Evolutionary conservation across 163 green algal species (phyloP).

Genomic region (Scenedesmus sp.): DNA sequence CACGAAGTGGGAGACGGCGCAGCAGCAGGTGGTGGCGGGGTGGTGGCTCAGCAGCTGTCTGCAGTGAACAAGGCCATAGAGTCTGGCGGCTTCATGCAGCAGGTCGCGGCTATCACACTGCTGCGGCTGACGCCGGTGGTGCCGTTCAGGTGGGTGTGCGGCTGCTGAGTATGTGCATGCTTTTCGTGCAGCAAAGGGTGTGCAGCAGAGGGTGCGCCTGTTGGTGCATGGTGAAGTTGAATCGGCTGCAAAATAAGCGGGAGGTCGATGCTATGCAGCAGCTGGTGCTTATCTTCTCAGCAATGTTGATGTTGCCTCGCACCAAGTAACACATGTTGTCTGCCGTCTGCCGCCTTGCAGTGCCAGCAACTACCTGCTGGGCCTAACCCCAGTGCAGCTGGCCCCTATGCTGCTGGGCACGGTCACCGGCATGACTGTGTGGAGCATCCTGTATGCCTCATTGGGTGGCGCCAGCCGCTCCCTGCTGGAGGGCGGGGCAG

Average conservation of each 20-base stretch:
- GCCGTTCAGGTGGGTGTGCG: conserved; percentile 70
- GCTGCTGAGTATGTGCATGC: background rate
- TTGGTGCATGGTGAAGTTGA: too few relatives aligned
- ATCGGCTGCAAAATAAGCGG: too few relatives aligned
- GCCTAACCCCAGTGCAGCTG: conserved; percentile 80
- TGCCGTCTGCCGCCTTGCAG: conserved; percentile 53
- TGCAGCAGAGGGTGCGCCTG: background rate
- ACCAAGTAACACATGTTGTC: background rate
- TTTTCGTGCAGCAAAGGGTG: background rate
- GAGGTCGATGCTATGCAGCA: background rate
- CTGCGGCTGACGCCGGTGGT: conserved; percentile 88
- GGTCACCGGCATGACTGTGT: conserved; percentile 80
- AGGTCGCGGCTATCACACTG: conserved; percentile 81
- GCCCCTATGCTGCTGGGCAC: conserved; percentile 80
- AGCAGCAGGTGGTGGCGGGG: conserved; percentile 8
- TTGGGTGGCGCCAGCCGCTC: conserved; percentile 79
- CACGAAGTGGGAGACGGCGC: conserved; percentile 43
- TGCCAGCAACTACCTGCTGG: conserved; percentile 90
- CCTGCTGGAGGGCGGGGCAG: conserved; percentile 69
- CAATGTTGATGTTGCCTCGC: background rate
- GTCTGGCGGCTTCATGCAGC: conserved; percentile 76
- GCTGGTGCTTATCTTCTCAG: background rate
- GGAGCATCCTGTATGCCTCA: conserved; percentile 82
- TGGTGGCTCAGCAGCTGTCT: conserved; percentile 56
- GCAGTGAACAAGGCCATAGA: conserved; percentile 76